Conservation (phyloP, 768 basidiomycete species). For the Xerocomus spinulosus region DNA sequence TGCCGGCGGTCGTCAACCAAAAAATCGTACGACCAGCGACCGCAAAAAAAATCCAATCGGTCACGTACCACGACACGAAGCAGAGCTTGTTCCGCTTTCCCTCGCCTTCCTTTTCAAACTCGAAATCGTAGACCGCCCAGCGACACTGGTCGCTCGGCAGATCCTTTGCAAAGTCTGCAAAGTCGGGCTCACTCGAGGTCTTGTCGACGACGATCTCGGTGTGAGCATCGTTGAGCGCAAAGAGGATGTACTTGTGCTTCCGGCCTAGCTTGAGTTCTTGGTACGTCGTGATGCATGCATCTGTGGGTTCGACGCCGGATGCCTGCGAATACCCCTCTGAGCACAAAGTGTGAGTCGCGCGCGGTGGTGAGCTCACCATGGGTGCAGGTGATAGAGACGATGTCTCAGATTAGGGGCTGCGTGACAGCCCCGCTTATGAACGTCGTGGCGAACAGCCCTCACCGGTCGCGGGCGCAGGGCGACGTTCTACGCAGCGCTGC, state of each 20-base stretch:
- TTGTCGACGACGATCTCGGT: slow-evolving; percentile 80
- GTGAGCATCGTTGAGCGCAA: slow-evolving; percentile 51
- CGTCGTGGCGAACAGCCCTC: background rate
- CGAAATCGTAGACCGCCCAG: slow-evolving; percentile 93
- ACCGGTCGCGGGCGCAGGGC: background rate
- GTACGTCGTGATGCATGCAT: slow-evolving; percentile 40
- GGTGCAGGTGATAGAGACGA: background rate
- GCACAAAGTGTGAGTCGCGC: too few relatives aligned
- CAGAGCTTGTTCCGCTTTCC: slow-evolving; percentile 79
- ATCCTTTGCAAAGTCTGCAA: slow-evolving; percentile 68
- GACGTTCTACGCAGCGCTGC: slow-evolving; percentile 1
- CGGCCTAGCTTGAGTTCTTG: slow-evolving; percentile 29
- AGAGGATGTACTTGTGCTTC: slow-evolving; percentile 82
- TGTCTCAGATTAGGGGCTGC: slow-evolving; percentile 13
- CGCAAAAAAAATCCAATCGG: background rate
- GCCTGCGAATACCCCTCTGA: slow-evolving; percentile 13
- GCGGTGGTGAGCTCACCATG: slow-evolving; percentile 23
- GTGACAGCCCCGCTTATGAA: slow-evolving; percentile 11
- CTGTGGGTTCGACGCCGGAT: slow-evolving; percentile 45
- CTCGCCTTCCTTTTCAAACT: slow-evolving; percentile 61
- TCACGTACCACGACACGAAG: slow-evolving; percentile 73
- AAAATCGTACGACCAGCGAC: background rate
- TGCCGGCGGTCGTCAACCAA: slow-evolving; percentile 28
- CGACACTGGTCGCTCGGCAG: slow-evolving; percentile 73
- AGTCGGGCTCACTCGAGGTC: slow-evolving; percentile 45